Percentiles rank a stretch among this genome's conserved stretches.
phyloP scores from a whole-genome alignment of 768 basidiomycete genomes.

The Auricularia sp. region DNA sequence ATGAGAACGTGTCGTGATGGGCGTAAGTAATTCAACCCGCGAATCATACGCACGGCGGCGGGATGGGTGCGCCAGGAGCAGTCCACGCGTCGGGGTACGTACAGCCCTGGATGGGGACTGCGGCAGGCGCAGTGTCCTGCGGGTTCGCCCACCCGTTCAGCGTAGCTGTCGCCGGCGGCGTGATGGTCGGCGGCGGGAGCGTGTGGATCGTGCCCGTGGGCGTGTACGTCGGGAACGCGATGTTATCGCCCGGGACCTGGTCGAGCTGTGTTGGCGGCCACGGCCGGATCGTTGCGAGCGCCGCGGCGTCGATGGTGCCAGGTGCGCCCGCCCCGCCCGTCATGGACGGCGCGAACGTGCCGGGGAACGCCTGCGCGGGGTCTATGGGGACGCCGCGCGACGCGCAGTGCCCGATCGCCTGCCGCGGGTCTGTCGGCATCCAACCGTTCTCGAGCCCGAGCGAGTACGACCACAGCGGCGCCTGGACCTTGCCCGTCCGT shows the following conservation, averaged over 20 bases:
- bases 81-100: conserved; percentile 56
- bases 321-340: conserved; percentile 54
- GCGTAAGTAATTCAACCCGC: too few species aligned
- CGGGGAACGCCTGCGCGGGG: conserved; percentile 30
- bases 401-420: conserved; percentile 52
- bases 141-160: conserved; percentile 61
- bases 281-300: conserved; percentile 29
- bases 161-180: conserved; percentile 19
- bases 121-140: conserved; percentile 40
- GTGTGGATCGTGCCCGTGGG: conserved; percentile 59
- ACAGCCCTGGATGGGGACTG: conserved; percentile 53
- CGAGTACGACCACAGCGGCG: conserved; percentile 62
- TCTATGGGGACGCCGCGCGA: conserved; percentile 16
- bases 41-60: conserved; percentile 26
- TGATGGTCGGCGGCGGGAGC: conserved; percentile 57
- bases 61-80: conserved; percentile 26
- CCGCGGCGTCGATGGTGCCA: conserved; percentile 31
- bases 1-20: too few species aligned
- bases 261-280: conserved; percentile 48
- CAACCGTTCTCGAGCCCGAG: conserved; percentile 65
- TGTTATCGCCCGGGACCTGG: background rate
- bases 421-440: conserved; percentile 66
- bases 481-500: conserved; percentile 21
- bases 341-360: conserved; percentile 50
- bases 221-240: conserved; percentile 48